phyloP scores from a whole-genome alignment of 1,284 basidiomycete genomes.

The Moniliella sp. region DNA sequence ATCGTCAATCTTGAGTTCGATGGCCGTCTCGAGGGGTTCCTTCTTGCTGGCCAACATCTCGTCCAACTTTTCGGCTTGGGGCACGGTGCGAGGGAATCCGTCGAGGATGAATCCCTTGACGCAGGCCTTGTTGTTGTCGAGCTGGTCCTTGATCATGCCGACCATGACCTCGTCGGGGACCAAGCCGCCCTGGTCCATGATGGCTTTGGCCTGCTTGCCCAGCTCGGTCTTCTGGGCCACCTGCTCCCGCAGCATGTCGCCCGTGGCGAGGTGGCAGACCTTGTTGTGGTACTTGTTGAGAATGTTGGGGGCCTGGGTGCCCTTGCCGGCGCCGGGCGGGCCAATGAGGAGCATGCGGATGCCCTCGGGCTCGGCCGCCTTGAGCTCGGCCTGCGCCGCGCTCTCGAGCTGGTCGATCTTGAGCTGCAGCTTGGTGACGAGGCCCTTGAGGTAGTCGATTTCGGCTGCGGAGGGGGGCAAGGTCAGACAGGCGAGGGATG shows the following conservation, averaged over 20 bases:
- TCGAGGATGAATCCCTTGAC: slow-evolving; percentile 67
- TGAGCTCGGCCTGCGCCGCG: slow-evolving; percentile 5
- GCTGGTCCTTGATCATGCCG: slow-evolving; percentile 83
- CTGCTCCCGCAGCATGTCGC: slow-evolving; percentile 92
- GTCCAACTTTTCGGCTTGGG: slow-evolving; percentile 92
- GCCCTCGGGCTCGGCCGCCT: slow-evolving; percentile 6
- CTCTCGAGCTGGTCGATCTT: slow-evolving; percentile 21
- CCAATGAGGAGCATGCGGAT: slow-evolving; percentile 70
- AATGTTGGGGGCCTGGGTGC: slow-evolving; percentile 86
- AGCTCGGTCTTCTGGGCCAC: slow-evolving; percentile 66
- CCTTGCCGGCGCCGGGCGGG: slow-evolving; percentile 95
- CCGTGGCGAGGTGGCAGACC: slow-evolving; percentile 90
- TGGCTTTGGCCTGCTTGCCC: slow-evolving; percentile 79
- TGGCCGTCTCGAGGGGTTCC: slow-evolving; percentile 64
- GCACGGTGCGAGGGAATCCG: slow-evolving; percentile 89
- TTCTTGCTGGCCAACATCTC: slow-evolving; percentile 59
- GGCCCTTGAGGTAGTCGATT: slow-evolving; percentile 25
- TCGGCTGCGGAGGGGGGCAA: too few species aligned
- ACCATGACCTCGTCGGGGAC: slow-evolving; percentile 94
- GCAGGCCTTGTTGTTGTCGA: slow-evolving; percentile 76
- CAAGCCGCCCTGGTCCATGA: slow-evolving; percentile 79
- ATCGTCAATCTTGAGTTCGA: slow-evolving; percentile 80
- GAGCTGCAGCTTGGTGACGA: slow-evolving; percentile 26
- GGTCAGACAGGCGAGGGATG: too few species aligned
- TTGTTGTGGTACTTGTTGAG: slow-evolving; percentile 57